Evolutionary conservation across 495 filamentous ascomycete genomes (phyloP).

Genomic region (Xylaria venustula): DNA sequence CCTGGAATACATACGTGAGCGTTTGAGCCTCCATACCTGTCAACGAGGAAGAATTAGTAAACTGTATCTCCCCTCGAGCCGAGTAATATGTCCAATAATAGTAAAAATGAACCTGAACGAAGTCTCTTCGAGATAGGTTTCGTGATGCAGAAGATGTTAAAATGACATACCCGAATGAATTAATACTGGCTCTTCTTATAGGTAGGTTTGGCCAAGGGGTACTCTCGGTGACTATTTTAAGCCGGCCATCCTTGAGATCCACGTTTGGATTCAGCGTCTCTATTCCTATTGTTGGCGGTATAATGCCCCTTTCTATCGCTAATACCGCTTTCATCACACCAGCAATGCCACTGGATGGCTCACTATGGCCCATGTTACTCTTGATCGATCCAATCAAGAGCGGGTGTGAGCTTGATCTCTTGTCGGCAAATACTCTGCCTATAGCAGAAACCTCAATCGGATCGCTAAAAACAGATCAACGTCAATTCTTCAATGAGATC

Average conservation of each 20-base stretch:
- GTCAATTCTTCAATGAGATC: too few relatives aligned
- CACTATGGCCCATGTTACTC: slow-evolving; percentile 50
- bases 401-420: slow-evolving; percentile 27
- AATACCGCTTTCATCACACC: slow-evolving; percentile 48
- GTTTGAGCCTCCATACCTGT: slow-evolving; percentile 53
- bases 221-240: neutral
- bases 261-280: slow-evolving; percentile 40
- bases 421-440: slow-evolving; percentile 8
- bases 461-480: too few relatives aligned
- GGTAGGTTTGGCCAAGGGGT: neutral
- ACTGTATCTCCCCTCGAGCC: too few relatives aligned
- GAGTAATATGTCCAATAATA: too few relatives aligned
- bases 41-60: too few relatives aligned
- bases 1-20: slow-evolving; percentile 34
- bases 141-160: too few relatives aligned
- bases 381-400: slow-evolving; percentile 52
- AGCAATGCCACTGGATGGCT: slow-evolving; percentile 45
- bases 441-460: slow-evolving; percentile 18
- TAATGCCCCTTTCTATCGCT: slow-evolving; percentile 43
- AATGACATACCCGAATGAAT: slow-evolving; percentile 54
- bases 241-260: slow-evolving; percentile 14
- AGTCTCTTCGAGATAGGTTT: too few relatives aligned
- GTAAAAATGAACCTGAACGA: too few relatives aligned
- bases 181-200: slow-evolving; percentile 41
- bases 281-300: slow-evolving; percentile 31